A percentile compares a stretch with the other conserved stretches of the same genome.
phyloP scores from a whole-genome alignment of 2,329 filamentous ascomycete species.

The Arthrobotrys sinensis region DNA sequence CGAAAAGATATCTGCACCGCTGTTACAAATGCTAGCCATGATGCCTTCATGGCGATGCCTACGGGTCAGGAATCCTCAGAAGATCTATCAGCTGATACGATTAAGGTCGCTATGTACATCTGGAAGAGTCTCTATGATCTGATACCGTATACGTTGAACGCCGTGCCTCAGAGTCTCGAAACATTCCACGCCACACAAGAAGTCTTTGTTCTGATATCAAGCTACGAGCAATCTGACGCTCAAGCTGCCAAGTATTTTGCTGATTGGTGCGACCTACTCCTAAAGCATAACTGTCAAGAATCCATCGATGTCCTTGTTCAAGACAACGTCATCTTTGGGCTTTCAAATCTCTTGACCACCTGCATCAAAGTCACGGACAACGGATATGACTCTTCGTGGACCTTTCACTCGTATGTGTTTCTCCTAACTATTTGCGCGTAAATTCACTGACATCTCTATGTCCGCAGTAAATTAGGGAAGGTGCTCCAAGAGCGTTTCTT shows the following conservation, averaged over 20 bases:
- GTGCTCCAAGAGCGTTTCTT: constrained; percentile 50
- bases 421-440: neutral
- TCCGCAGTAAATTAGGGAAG: constrained; percentile 33
- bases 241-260: constrained; percentile 36
- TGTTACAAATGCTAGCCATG: constrained; percentile 42
- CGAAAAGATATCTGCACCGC: constrained; percentile 46
- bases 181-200: constrained; percentile 51
- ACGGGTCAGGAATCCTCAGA: neutral
- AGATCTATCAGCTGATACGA: neutral
- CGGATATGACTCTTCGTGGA: constrained; percentile 43
- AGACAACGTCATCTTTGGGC: constrained; percentile 52
- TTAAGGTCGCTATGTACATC: constrained; percentile 43
- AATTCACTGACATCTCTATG: neutral
- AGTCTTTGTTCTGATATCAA: constrained; percentile 43
- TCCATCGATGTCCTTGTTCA: constrained; percentile 53
- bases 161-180: constrained; percentile 37
- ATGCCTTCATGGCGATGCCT: constrained; percentile 13
- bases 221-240: constrained; percentile 29
- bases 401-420: constrained; percentile 30
- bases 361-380: constrained; percentile 40
- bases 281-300: constrained; percentile 51
- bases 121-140: constrained; percentile 52
- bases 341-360: constrained; percentile 45
- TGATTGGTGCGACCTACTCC: constrained; percentile 46
- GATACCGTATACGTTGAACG: constrained; percentile 42